Conservation (phyloP, 2,329 filamentous ascomycete genomes). For the Podosphaera xanthii region DNA sequence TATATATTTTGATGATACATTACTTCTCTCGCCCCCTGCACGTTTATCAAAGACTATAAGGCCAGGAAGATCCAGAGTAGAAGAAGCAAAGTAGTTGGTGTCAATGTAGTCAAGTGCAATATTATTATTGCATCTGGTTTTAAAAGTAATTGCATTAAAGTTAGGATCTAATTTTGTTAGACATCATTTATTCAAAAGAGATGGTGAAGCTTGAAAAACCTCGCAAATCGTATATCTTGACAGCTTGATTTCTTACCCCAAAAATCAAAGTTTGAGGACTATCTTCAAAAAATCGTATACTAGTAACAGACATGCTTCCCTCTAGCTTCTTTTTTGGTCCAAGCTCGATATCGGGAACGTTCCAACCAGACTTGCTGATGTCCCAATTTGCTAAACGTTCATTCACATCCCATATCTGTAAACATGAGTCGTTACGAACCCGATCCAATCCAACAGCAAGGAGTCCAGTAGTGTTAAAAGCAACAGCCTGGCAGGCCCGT, state of each 20-base stretch:
- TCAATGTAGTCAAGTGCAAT: conserved; percentile 59
- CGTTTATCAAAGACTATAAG: conserved; percentile 62
- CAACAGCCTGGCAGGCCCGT: conserved; percentile 58
- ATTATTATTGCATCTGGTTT: conserved; percentile 45
- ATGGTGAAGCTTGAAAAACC: conserved; percentile 23
- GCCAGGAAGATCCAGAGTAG: conserved; percentile 49
- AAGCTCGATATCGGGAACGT: conserved; percentile 7
- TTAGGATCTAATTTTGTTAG: conserved; percentile 22
- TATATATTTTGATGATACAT: conserved; percentile 30
- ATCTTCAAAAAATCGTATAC: conserved; percentile 60
- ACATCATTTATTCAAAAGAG: background rate
- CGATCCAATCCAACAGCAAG: conserved; percentile 61
- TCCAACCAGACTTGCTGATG: conserved; percentile 23
- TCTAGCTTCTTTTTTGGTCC: conserved; percentile 37
- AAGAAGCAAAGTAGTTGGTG: conserved; percentile 67
- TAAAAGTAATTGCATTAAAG: conserved; percentile 32
- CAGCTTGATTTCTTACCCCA: conserved; percentile 51
- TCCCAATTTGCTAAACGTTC: conserved; percentile 28
- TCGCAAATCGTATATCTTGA: conserved; percentile 58
- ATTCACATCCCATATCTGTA: conserved; percentile 65
- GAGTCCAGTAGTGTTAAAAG: conserved; percentile 49
- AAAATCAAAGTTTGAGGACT: conserved; percentile 54
- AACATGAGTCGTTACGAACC: conserved; percentile 58
- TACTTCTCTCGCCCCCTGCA: conserved; percentile 25
- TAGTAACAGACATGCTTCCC: conserved; percentile 52